phyloP scores from a whole-genome alignment of 805 yeast species.

The Peterozyma toletana region DNA sequence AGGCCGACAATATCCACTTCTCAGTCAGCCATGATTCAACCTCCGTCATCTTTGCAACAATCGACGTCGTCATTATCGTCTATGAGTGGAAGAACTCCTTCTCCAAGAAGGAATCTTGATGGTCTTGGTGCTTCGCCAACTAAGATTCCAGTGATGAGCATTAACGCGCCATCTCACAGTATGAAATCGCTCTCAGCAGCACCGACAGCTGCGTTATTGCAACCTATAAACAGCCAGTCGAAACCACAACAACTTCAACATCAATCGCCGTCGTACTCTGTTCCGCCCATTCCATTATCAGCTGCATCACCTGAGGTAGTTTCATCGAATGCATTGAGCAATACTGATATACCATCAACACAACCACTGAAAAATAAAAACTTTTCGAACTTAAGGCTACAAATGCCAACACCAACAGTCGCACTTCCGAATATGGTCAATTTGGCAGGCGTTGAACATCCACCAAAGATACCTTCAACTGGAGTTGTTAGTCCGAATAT shows the following conservation, averaged over 20 bases:
- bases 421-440: constrained; percentile 25
- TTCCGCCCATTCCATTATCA: background rate
- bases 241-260: background rate
- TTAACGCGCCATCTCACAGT: constrained; percentile 25
- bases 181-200: constrained; percentile 47
- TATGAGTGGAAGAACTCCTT: constrained; percentile 32
- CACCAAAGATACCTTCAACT: constrained; percentile 10
- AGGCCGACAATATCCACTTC: constrained; percentile 28
- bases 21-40: constrained; percentile 6
- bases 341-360: constrained; percentile 10
- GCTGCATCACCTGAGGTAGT: background rate
- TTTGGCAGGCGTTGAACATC: constrained; percentile 8
- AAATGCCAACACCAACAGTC: constrained; percentile 70
- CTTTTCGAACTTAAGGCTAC: constrained; percentile 54
- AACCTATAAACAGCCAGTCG: constrained; percentile 44
- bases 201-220: constrained; percentile 28
- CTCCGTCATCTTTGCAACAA: constrained; percentile 12
- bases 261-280: constrained; percentile 1
- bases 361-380: constrained; percentile 21
- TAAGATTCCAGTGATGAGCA: constrained; percentile 13
- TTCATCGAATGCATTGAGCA: background rate
- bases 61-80: constrained; percentile 17
- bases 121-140: constrained; percentile 19
- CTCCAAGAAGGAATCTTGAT: constrained; percentile 32
- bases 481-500: constrained; percentile 17